Conservation (phyloP, 2,329 filamentous ascomycete species). For the Trichoderma semiorbis region DNA sequence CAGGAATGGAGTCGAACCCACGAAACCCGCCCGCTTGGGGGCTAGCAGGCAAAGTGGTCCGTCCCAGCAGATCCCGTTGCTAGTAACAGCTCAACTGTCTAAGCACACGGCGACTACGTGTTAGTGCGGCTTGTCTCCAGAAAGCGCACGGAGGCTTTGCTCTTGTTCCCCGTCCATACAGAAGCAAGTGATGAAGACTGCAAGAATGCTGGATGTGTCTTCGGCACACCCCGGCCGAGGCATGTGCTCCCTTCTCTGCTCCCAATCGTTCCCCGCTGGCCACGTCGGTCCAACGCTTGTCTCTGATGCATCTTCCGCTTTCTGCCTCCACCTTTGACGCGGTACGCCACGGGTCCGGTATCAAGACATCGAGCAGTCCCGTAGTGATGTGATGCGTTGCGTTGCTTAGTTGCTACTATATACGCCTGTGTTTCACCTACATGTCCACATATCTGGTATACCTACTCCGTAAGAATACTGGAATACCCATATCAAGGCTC, state of each 20-base stretch:
- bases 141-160: not conserved
- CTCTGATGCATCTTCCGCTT: not conserved
- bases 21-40: not conserved
- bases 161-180: not conserved
- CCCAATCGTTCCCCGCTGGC: constrained; percentile 10
- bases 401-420: not conserved
- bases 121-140: constrained; percentile 7
- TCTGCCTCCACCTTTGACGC: not conserved
- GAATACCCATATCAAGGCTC: not conserved
- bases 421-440: not conserved
- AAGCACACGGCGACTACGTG: constrained; percentile 11
- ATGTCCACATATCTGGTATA: not conserved
- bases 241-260: constrained; percentile 10
- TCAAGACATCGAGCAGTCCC: not conserved
- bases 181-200: not conserved
- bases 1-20: not conserved
- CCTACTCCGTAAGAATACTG: not conserved
- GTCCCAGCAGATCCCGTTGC: constrained; percentile 14
- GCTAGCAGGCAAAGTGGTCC: constrained; percentile 10
- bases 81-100: constrained; percentile 1
- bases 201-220: not conserved
- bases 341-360: not conserved
- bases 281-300: constrained; percentile 13
- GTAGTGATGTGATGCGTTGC: not conserved
- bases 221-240: constrained; percentile 6